Evolutionary conservation across 2,329 filamentous ascomycete genomes (phyloP), one percentile per base, ranked within the genome.

Genomic region (Arachnomyces sp.): DNA sequence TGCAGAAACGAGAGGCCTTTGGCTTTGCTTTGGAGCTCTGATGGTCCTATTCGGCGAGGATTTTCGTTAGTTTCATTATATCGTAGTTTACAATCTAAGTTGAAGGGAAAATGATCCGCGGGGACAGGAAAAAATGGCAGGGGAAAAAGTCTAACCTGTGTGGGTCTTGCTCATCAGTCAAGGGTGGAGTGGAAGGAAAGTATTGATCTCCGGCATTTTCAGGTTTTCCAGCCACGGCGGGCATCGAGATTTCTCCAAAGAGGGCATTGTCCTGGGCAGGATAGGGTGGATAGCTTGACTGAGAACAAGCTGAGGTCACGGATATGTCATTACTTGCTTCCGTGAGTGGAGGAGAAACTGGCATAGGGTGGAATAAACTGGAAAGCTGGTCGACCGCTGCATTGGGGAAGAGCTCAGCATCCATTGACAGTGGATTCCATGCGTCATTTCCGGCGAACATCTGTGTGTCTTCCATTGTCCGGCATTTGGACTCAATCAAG

Each of bases 341-440:
- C 12, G 62, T 66, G 50, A 66, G 47, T 21, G 64, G 63, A 36
- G 64, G 64, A 40, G 63, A 66, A 40, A 65, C 61, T 14, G 64
- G 63, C 16, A 60, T 53, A n/a, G 60, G 51, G 45, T 57, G 56
- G 45, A 63, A 63, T 41, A 62, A 46, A 44, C 52, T 53, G 18
- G 60, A 52, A 25, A 60, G 53, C 31, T 63, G 61, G 31, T 61
- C 61, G 49, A 63, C 47, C 28, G 55, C 47, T 33, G 59, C 54
- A 51, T 56, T 53, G 36, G 58, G 54, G 52, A 60, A 60, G 32
- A 56, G 53, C 34, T 50, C 51, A 37, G 47, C 46, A 44, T 62
- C 61, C 47, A 57, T 44, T 42, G 61, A 52, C 43, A 65, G 51
- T 34, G 57, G 51, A 48, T 55, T 62, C 60, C 62, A 66, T 40